Base-by-base conservation (phyloP, 2,329 filamentous ascomycete genomes). In the Paecilomyces niveus region DNA sequence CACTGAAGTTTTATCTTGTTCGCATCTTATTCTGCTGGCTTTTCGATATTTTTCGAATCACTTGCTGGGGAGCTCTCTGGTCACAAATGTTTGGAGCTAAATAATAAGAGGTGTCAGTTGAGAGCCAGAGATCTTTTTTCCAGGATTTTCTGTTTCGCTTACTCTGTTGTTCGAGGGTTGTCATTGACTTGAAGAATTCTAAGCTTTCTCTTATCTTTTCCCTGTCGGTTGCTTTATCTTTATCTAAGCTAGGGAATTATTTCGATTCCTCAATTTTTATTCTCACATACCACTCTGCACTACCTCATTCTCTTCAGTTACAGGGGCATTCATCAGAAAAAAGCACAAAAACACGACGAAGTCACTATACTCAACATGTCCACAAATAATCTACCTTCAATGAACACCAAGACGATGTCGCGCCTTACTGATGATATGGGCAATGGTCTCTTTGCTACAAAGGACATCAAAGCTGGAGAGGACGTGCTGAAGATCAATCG, bases 381-480 rank as follows among this genome's bases (percentile, higher is more conserved):
- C 6, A 58, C 60, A 21, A 58, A 35, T 51, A 35, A 58, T 32
- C 49, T 65, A 1, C 62, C 66, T 8, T 62, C 58, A 10, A 59
- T 69, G 10, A 57, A 59, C 6, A 66, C 66, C 11, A 72, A 63
- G 56, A 65, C 71, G 2, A 62, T 58, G 3, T 62, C 67, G 2
- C 62, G 64, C 4, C 58, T 64, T 56, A 64, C 67, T 9, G 61
- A 65, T 63, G 68, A 63, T 50, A 65, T 71, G 62, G 84, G 84
- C 11, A 79, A 77, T 33, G 84, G 84, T 3, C 71, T 86, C 1
- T 85, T 86, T 66, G 79, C 83, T 2, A 76, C 72, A 5, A 68
- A 72, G 24, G 67, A 76, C n/a, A 77, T 85, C 58, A 64, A 69
- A 4, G 65, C 77, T 0, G 82, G 83, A 11, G 75, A 81, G 33